These are phyloP conservation scores for Quercus wislizeni DNA, from an alignment of 306 rosid species.

Conservation along the genomic window DNA sequence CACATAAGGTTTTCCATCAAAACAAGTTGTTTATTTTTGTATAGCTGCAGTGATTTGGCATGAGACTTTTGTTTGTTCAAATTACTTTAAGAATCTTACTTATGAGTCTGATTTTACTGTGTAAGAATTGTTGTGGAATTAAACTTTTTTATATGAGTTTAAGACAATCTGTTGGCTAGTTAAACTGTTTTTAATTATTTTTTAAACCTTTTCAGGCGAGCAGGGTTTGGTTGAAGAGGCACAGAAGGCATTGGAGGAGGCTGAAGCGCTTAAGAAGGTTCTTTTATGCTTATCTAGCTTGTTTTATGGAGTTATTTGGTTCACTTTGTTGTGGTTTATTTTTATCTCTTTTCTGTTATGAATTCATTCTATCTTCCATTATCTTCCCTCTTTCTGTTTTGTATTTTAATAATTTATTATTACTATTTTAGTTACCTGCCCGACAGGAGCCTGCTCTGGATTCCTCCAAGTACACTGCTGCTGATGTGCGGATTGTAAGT, in stretches of 20 bases:
- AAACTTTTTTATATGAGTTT: background rate
- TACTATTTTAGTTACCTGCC: slow-evolving; percentile 66
- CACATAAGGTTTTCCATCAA: too few relatives aligned
- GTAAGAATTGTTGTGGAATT: background rate
- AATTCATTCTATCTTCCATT: slow-evolving; percentile 1
- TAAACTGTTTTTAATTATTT: background rate
- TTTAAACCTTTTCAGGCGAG: slow-evolving; percentile 66
- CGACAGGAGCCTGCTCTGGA: slow-evolving; percentile 88
- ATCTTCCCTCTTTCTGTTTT: background rate
- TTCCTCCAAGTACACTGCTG: slow-evolving; percentile 90
- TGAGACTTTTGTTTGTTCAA: background rate
- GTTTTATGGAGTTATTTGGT: background rate
- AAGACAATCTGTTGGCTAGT: background rate
- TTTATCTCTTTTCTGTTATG: background rate
- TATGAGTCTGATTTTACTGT: slow-evolving; percentile 1
- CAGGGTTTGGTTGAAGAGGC: slow-evolving; percentile 99
- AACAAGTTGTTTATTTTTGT: too few relatives aligned
- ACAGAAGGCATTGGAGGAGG: slow-evolving; percentile 98
- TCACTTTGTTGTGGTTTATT: background rate
- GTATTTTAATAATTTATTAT: slow-evolving; percentile 7
- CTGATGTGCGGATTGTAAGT: slow-evolving; percentile 98
- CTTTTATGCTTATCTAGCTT: slow-evolving; percentile 18
- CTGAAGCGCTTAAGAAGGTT: slow-evolving; percentile 98
- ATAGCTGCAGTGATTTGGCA: background rate
- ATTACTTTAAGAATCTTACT: background rate